Conservation (phyloP, 2,329 filamentous ascomycete species). For the Trichoderma semiorbis region DNA sequence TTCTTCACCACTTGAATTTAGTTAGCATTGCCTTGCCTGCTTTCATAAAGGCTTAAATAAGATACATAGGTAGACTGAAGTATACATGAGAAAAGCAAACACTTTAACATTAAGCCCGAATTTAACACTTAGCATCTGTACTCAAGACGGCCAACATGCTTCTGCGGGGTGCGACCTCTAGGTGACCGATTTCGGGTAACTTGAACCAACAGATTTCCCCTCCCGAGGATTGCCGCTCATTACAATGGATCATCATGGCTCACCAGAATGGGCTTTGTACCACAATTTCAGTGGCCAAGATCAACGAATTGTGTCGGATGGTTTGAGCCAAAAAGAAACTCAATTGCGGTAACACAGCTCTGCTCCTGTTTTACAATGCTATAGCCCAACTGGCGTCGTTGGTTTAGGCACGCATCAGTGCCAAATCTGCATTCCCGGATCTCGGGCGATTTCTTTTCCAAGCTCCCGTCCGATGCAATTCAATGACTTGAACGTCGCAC, state of each 20-base stretch:
- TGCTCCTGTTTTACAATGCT: neutral
- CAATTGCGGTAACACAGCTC: neutral
- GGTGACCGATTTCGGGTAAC: neutral
- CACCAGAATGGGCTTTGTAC: neutral
- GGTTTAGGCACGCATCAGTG: neutral
- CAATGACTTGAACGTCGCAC: neutral
- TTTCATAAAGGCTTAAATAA: neutral
- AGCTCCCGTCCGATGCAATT: neutral
- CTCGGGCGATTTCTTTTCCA: neutral
- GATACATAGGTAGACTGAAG: neutral
- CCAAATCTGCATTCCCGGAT: neutral
- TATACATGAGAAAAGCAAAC: accelerated
- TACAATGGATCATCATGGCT: neutral
- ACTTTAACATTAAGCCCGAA: neutral
- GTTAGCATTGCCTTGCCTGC: neutral
- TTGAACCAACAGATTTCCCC: neutral
- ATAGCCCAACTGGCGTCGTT: neutral
- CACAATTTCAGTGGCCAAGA: neutral
- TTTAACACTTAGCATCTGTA: neutral
- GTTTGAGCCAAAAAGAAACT: too few relatives aligned
- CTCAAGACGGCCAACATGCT: neutral
- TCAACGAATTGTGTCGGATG: neutral
- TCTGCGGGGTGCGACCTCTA: neutral
- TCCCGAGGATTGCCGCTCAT: neutral
- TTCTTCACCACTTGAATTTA: neutral